Percentiles rank a stretch among this genome's conserved stretches.
Evolutionary conservation across 1,284 basidiomycete genomes (phyloP).

Genomic region (Pascua sp.): DNA sequence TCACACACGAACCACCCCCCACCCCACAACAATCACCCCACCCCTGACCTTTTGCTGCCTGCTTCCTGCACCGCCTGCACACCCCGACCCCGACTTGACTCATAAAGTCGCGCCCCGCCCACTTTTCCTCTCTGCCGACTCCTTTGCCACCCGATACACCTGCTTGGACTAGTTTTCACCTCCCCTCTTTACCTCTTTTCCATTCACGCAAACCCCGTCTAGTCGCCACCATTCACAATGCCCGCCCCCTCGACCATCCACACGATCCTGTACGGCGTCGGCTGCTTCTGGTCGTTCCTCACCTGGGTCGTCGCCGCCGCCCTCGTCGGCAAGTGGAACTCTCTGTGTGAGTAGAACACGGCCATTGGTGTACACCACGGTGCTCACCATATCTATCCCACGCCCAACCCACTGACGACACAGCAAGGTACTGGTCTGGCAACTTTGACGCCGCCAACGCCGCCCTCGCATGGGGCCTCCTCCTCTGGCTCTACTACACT

Average conservation of each 20-base stretch:
- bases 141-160: too few species aligned
- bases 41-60: too few species aligned
- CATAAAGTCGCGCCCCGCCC: too few species aligned
- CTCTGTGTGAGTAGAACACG: constrained; percentile 4
- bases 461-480: constrained; percentile 29
- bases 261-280: constrained; percentile 19
- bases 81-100: too few species aligned
- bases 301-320: constrained; percentile 10
- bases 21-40: too few species aligned
- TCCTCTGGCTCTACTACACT: constrained; percentile 30
- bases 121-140: too few species aligned
- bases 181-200: background rate
- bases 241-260: constrained; percentile 7
- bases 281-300: constrained; percentile 12
- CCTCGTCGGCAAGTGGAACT: constrained; percentile 6
- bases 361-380: too few species aligned
- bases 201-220: background rate
- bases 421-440: background rate
- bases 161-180: background rate
- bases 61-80: too few species aligned
- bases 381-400: too few species aligned
- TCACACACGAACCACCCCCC: too few species aligned
- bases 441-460: constrained; percentile 24
- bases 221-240: constrained; percentile 1
- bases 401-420: background rate